Evolutionary conservation across 2,329 filamentous ascomycete genomes (phyloP), one percentile per base, ranked within the genome.

Genomic region (Myrmaecium sp.): DNA sequence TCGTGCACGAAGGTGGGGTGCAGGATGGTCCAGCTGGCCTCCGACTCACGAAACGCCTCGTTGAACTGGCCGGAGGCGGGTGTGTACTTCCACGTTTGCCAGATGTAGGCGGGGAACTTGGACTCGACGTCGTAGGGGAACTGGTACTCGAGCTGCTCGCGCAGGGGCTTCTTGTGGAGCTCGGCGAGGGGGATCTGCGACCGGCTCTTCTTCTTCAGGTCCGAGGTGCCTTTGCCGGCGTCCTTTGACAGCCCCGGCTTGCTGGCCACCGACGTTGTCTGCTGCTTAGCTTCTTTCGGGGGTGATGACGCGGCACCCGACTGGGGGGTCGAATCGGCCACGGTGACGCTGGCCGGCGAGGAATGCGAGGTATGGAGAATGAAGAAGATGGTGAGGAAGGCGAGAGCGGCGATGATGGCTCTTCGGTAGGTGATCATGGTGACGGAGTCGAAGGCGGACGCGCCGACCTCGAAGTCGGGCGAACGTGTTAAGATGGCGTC

Each of bases 21-120:
- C 42, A 76, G 58, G 38, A 79, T 66, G 6, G 80, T 76, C 89
- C 89, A 98, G 34, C 78, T 83, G 9, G 81, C 79, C 56, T 95
- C 89, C 32, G 82, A 66, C 24, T 78, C 71, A 34, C 84, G 74
- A 46, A 93, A 84, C 12, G 62, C 57, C 34, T 75, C 69, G 7
- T 54, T 55, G 47, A 98, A 98, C 34, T 79, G 64, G 26, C 69
- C 63, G 13, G 81, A 77, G 2, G 74, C 67, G 0, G 86, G 84
- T 1, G 72, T 79, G 44, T 71, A 75, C 52, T 91, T 94, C 89
- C 89, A 98, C 9, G 89, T 98, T 62, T 98, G 89, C 89, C 89
- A 98, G 46, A 98, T 91, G 60, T 93, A 95, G 30, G 83, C 84
- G 3, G 89, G 89, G 51, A 95, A 95, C 51, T 86, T 92, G 40